Conservation (phyloP, 495 filamentous ascomycete species). For the Ascobolus immersus region DNA sequence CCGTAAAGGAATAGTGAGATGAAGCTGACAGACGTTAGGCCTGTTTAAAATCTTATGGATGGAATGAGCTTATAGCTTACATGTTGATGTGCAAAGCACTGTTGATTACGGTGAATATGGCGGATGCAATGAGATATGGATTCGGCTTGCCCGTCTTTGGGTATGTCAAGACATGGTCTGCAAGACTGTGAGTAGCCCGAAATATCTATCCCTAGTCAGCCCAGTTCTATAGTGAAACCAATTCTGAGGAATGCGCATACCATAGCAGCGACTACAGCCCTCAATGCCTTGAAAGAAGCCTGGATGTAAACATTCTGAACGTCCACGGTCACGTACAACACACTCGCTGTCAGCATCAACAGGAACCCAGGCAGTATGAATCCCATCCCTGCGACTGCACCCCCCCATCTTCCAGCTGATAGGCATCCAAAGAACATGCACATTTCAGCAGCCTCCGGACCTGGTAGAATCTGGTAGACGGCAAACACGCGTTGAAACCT, state of each 20-base stretch:
- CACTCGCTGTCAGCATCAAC: slow-evolving; percentile 17
- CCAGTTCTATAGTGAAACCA: neutral
- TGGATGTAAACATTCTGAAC: slow-evolving; percentile 18
- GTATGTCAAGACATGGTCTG: slow-evolving; percentile 16
- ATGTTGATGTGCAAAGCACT: slow-evolving; percentile 18
- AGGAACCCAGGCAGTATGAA: slow-evolving; percentile 18
- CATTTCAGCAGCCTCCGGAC: slow-evolving; percentile 18
- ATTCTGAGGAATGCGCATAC: slow-evolving; percentile 6
- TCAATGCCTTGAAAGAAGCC: slow-evolving; percentile 17
- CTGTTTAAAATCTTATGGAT: slow-evolving; percentile 1
- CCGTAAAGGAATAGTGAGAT: slow-evolving; percentile 19
- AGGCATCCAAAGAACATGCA: slow-evolving; percentile 21
- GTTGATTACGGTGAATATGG: slow-evolving; percentile 17
- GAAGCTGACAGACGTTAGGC: slow-evolving; percentile 9
- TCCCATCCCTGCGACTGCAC: slow-evolving; percentile 17
- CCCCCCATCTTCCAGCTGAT: slow-evolving; percentile 16
- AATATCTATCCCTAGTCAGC: slow-evolving; percentile 12
- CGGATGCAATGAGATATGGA: slow-evolving; percentile 15
- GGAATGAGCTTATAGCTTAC: slow-evolving; percentile 6
- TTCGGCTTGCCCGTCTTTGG: slow-evolving; percentile 15
- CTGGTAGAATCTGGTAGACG: slow-evolving; percentile 19
- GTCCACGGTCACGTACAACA: slow-evolving; percentile 16
- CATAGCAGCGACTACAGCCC: slow-evolving; percentile 19
- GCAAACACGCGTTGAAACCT: slow-evolving; percentile 19
- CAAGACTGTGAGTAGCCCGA: slow-evolving; percentile 16